These are phyloP conservation scores for Fusarium pininemorale DNA, from an alignment of 2,329 filamentous ascomycete species.

Conservation along the genomic window DNA sequence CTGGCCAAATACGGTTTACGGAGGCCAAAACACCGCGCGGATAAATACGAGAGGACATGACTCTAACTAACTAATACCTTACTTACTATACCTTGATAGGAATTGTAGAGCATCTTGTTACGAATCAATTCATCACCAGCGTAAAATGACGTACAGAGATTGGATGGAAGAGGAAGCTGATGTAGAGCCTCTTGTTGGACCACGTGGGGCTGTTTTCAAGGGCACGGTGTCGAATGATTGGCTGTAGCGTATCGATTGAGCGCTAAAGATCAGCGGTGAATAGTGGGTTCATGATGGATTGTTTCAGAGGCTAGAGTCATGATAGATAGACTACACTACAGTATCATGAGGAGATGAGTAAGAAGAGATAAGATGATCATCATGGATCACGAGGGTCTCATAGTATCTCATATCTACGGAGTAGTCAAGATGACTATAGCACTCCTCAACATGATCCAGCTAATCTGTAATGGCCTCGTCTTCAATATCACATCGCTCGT, in stretches of 20 bases:
- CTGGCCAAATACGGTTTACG: not conserved
- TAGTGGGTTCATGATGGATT: not conserved
- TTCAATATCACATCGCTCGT: conserved; percentile 13
- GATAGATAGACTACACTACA: not conserved
- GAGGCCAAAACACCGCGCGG: not conserved
- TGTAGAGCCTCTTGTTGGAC: not conserved
- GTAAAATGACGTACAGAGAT: not conserved
- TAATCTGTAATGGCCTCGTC: conserved; percentile 27
- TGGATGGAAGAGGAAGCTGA: conserved; percentile 4
- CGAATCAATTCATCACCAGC: conserved; percentile 17
- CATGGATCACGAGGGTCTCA: not conserved
- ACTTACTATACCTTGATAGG: not conserved
- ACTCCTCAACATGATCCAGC: not conserved
- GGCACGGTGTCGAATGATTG: conserved; percentile 39
- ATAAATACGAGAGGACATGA: not conserved
- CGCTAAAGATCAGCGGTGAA: not conserved
- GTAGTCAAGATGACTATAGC: not conserved
- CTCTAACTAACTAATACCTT: not conserved
- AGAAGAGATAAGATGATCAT: not conserved
- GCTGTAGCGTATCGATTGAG: conserved; percentile 12
- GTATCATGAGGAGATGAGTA: not conserved
- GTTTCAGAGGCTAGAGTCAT: not conserved
- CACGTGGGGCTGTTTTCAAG: conserved; percentile 33
- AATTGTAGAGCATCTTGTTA: not conserved
- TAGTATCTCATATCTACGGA: not conserved